These are phyloP conservation scores for Apiospora kogelbergensis DNA, from an alignment of 2,329 filamentous ascomycete genomes.

Conservation along the genomic window DNA sequence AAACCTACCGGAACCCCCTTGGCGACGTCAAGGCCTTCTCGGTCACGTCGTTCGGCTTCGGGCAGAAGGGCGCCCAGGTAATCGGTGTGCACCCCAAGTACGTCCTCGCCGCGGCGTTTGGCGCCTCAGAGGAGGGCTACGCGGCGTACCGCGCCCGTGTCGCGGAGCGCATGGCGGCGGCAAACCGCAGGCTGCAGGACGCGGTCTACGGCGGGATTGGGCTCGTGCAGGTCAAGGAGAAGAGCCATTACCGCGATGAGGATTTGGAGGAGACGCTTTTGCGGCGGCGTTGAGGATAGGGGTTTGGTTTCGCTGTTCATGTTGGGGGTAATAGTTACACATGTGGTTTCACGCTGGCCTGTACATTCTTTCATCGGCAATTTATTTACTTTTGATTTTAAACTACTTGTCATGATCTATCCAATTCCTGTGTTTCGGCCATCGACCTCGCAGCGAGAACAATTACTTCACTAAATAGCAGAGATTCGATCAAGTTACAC, in stretches of 20 bases:
- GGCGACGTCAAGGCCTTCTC: conserved; percentile 31
- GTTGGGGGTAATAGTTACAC: no score
- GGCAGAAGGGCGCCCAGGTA: conserved; percentile 41
- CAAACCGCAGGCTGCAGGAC: background rate
- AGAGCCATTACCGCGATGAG: background rate
- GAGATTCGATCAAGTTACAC: no score
- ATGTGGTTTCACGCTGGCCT: no score
- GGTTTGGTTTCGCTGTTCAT: background rate
- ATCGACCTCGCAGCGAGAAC: no score
- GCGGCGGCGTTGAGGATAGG: background rate
- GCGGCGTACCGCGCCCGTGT: conserved; percentile 16
- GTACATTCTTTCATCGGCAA: no score
- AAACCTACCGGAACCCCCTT: background rate
- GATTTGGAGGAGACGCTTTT: conserved; percentile 1
- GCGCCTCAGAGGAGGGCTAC: conserved; percentile 21
- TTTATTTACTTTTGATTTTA: no score
- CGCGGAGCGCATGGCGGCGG: background rate
- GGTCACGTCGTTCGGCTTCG: conserved; percentile 44
- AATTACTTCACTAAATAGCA: no score
- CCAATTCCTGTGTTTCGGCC: no score
- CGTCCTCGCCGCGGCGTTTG: conserved; percentile 27
- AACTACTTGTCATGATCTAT: no score
- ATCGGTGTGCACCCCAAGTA: conserved; percentile 36
- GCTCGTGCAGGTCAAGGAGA: conserved; percentile 13
- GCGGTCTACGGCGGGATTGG: background rate